Evolutionary conservation across 1,284 basidiomycete genomes (phyloP).

Genomic region (Thelephora terrestris): DNA sequence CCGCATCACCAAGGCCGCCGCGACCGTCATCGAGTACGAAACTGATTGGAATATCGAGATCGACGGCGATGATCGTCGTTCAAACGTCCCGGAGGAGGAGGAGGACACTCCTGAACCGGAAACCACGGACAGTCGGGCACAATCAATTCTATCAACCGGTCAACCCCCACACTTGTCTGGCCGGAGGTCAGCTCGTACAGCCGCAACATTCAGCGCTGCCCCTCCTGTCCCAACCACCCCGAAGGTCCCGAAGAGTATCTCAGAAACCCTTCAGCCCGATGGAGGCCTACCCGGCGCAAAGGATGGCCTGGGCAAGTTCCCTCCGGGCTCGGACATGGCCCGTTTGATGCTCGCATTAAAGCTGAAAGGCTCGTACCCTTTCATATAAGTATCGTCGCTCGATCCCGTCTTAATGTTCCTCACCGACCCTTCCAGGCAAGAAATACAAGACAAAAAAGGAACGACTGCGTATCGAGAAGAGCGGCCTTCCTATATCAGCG

Average conservation of each 20-base stretch:
- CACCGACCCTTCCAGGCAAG: constrained; percentile 39
- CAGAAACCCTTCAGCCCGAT: constrained; percentile 53
- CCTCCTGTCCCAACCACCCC: too few relatives aligned
- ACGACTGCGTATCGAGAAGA: constrained; percentile 57
- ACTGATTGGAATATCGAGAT: constrained; percentile 75
- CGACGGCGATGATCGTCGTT: constrained; percentile 55
- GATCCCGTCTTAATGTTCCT: neutral
- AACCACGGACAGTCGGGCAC: constrained; percentile 15
- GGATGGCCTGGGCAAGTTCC: constrained; percentile 63
- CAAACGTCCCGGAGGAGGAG: constrained; percentile 37
- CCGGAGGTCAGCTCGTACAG: constrained; percentile 28
- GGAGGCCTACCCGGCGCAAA: constrained; percentile 64
- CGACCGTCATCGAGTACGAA: constrained; percentile 69
- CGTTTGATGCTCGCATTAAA: constrained; percentile 60
- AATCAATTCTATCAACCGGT: constrained; percentile 15
- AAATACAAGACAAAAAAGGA: constrained; percentile 72
- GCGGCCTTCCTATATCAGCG: constrained; percentile 51
- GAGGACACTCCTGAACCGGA: constrained; percentile 13
- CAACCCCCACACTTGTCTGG: constrained; percentile 19
- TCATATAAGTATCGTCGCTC: neutral
- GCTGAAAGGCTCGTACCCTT: constrained; percentile 43
- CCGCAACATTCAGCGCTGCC: neutral
- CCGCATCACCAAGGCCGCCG: constrained; percentile 56
- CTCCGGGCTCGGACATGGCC: constrained; percentile 57
- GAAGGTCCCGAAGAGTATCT: constrained; percentile 17